Evolutionary conservation across 352 stramenopile genomes (phyloP), one percentile per base, ranked within the genome.

Genomic region (Blastocystis sp.): DNA sequence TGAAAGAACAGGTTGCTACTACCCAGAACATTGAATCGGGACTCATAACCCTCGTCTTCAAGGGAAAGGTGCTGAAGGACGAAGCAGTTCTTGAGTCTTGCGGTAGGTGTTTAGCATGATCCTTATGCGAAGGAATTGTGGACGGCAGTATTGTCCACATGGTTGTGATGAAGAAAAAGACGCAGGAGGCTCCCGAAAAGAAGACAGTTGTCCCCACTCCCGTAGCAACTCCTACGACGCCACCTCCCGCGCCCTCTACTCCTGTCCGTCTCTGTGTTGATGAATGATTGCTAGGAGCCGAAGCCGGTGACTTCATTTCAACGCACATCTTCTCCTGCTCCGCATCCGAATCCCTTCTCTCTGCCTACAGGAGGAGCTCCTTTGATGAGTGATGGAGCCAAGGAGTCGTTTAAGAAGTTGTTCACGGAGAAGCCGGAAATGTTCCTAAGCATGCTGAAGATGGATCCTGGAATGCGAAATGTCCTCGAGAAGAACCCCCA

Each of bases 91-190:
- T 81, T 18, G 46, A 54, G 44, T 40, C 21, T 49, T 64, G 69
- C 29, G 69, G 69, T 81, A 46, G 0, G 4, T 63, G 16, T 48
- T 44, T 3, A 32, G 1, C 14, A 64, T 40, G 18, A 24, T 16
- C 21, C 1, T 65, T 49, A 46, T 29, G 16, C 42, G 6, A 42
- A 81, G 69, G 69, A 27, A 61, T 81, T 64, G 18, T 24, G 21
- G 69, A 81, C n/a, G 69, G 40, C n/a, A 81, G 69, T 42, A 40
- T 81, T 46, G 49, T 81, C 0, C 69, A 81, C 48, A 81, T 81
- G 69, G 69, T 81, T 38, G 46, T 64, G 9, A 81, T 81, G 69
- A 81, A 81, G 48, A 81, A 81, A n/a, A 63, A 63, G n/a, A 21
- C 46, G 29, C 69, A 61, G 11, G n/a, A 16, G 42, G 36, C 32